Percentiles rank a stretch among this genome's conserved stretches.
Evolutionary conservation across 108 stramenopile species (phyloP).

Genomic region (Skeletonema tropicum): DNA sequence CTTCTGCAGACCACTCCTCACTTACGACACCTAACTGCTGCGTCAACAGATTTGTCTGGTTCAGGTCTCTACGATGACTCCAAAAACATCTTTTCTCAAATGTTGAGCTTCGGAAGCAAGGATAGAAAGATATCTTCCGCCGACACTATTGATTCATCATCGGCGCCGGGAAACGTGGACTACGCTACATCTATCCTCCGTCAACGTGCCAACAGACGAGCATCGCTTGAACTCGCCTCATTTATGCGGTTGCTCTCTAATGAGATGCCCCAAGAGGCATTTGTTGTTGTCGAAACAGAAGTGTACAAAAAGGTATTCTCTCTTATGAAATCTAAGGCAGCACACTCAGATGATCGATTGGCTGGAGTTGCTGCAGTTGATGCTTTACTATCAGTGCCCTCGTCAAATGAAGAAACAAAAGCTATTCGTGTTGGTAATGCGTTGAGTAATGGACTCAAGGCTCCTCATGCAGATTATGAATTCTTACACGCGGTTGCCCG

Average conservation of each 20-base stretch:
- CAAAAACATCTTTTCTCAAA: constrained; percentile 23
- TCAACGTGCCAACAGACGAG: constrained; percentile 68
- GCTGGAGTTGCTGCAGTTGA: constrained; percentile 87
- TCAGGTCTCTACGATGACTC: constrained; percentile 31
- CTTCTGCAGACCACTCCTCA: constrained; percentile 79
- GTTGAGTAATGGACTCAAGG: constrained; percentile 73
- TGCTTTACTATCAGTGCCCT: constrained; percentile 77
- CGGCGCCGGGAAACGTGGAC: constrained; percentile 32
- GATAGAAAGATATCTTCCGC: constrained; percentile 2
- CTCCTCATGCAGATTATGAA: constrained; percentile 75
- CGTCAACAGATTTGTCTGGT: constrained; percentile 78
- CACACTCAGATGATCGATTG: constrained; percentile 57
- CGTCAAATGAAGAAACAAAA: constrained; percentile 89
- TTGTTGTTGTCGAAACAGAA: constrained; percentile 76
- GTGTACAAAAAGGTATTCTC: constrained; percentile 79
- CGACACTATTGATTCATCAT: neutral
- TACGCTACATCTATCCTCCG: constrained; percentile 59
- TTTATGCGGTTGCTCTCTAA: constrained; percentile 73
- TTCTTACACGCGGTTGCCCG: constrained; percentile 82
- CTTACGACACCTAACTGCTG: constrained; percentile 68
- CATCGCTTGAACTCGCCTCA: constrained; percentile 77
- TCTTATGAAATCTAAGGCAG: constrained; percentile 67
- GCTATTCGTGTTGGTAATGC: constrained; percentile 93
- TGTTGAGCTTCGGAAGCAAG: constrained; percentile 6
- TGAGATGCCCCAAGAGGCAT: constrained; percentile 88